These are phyloP conservation scores for Deinandra increscens DNA, from an alignment of 129 eudicot species.

Conservation along the genomic window DNA sequence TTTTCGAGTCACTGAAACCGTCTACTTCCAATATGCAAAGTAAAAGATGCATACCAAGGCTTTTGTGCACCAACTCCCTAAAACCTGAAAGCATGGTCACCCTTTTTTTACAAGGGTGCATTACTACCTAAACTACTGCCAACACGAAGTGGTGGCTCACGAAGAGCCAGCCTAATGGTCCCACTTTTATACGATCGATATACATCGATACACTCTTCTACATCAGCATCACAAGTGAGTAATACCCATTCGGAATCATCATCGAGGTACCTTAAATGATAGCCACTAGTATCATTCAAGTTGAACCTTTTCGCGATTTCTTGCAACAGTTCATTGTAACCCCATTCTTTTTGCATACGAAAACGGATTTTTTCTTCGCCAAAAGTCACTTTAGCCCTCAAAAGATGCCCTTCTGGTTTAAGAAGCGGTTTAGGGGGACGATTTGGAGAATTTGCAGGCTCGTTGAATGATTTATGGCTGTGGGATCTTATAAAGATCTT, in stretches of 20 bases:
- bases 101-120: conserved; percentile 34
- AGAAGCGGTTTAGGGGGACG: conserved; percentile 33
- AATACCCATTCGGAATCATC: conserved; percentile 95
- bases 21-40: conserved; percentile 6
- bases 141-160: conserved; percentile 41
- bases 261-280: conserved; percentile 71
- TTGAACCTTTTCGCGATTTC: conserved; percentile 66
- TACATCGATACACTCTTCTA: conserved; percentile 84
- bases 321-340: conserved; percentile 52
- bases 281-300: conserved; percentile 45
- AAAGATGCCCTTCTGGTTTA: conserved; percentile 36
- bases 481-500: conserved; percentile 53
- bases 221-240: conserved; percentile 80
- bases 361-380: conserved; percentile 82
- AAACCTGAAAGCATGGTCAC: conserved; percentile 12
- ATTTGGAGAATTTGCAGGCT: conserved; percentile 29
- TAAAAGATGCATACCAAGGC: conserved; percentile 22
- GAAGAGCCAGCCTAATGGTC: conserved; percentile 61
- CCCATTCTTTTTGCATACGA: conserved; percentile 62
- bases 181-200: conserved; percentile 44
- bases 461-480: conserved; percentile 45
- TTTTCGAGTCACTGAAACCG: not conserved
- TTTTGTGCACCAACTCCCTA: conserved; percentile 1
- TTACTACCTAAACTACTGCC: conserved; percentile 76
- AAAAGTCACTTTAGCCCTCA: conserved; percentile 66